Conservation (phyloP, 352 stramenopile species). For the Sclerospora graminicola region DNA sequence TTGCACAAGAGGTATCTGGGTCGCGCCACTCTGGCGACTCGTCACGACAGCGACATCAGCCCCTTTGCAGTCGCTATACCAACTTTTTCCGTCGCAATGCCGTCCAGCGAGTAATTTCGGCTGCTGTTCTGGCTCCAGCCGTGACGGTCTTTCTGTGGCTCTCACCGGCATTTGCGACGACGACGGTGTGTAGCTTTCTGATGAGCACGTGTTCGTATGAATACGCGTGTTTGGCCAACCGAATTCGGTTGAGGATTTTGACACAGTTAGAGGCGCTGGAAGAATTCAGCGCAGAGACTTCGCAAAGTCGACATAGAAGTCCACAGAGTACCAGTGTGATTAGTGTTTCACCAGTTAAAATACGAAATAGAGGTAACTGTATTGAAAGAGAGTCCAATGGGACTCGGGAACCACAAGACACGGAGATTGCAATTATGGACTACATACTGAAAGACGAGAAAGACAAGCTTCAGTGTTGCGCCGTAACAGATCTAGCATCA, state of each 20-base stretch:
- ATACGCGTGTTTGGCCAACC: constrained; percentile 59
- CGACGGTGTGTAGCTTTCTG: constrained; percentile 56
- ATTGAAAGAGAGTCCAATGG: too few relatives aligned
- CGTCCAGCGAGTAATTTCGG: constrained; percentile 57
- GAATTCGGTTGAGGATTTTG: constrained; percentile 47
- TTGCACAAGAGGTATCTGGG: too few relatives aligned
- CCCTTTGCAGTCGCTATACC: too few relatives aligned
- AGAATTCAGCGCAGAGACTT: constrained; percentile 8
- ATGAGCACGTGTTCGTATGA: constrained; percentile 60
- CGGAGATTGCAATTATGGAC: constrained; percentile 19
- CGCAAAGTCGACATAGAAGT: neutral
- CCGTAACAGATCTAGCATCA: constrained; percentile 17
- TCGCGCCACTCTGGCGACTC: too few relatives aligned
- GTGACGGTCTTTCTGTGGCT: constrained; percentile 67
- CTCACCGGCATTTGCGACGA: constrained; percentile 52
- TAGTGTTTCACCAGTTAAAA: too few relatives aligned
- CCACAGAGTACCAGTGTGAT: neutral
- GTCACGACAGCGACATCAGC: too few relatives aligned
- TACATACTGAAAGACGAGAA: constrained; percentile 11
- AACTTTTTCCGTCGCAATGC: constrained; percentile 20
- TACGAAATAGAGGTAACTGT: too few relatives aligned
- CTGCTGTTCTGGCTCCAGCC: constrained; percentile 38
- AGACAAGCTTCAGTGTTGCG: constrained; percentile 13
- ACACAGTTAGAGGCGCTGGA: constrained; percentile 17
- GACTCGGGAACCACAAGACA: constrained; percentile 10